phyloP scores from a whole-genome alignment of 2,329 filamentous ascomycete species.

The Colletotrichum sp. region DNA sequence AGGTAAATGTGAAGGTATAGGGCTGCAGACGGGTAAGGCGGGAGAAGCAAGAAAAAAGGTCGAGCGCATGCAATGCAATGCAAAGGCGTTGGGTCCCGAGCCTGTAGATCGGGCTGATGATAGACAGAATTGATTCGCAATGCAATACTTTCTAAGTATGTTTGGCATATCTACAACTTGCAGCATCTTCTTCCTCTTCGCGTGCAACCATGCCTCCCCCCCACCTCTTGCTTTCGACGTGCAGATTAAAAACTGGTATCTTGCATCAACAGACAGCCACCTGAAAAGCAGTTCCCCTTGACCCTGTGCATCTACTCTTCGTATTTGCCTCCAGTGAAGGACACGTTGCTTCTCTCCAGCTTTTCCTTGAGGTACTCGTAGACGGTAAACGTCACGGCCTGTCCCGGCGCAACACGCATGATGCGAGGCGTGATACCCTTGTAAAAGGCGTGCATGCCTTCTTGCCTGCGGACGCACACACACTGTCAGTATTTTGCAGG shows the following conservation, averaged over 20 bases:
- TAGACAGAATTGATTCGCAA: slow-evolving; percentile 7
- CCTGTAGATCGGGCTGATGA: slow-evolving; percentile 14
- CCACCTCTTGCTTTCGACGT: neutral
- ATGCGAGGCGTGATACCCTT: slow-evolving; percentile 98
- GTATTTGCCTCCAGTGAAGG: slow-evolving; percentile 66
- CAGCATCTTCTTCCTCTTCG: neutral
- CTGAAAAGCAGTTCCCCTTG: neutral
- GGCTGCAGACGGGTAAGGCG: neutral
- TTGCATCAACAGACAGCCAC: neutral
- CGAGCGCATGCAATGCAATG: neutral
- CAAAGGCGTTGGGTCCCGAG: neutral
- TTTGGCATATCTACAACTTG: neutral
- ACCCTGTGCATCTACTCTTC: slow-evolving; percentile 60
- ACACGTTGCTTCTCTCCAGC: slow-evolving; percentile 69
- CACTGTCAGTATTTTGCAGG: neutral
- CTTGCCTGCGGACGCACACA: slow-evolving; percentile 65
- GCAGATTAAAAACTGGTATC: neutral
- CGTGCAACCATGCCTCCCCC: neutral
- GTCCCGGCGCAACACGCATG: slow-evolving; percentile 96
- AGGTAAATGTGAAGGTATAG: slow-evolving; percentile 42
- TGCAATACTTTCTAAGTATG: neutral
- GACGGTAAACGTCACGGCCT: slow-evolving; percentile 80
- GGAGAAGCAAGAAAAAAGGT: neutral
- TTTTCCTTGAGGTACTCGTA: slow-evolving; percentile 80
- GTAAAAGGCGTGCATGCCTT: slow-evolving; percentile 94